Evolutionary conservation across 768 basidiomycete species (phyloP).

Genomic region (Pulveroboletus ravenelii): DNA sequence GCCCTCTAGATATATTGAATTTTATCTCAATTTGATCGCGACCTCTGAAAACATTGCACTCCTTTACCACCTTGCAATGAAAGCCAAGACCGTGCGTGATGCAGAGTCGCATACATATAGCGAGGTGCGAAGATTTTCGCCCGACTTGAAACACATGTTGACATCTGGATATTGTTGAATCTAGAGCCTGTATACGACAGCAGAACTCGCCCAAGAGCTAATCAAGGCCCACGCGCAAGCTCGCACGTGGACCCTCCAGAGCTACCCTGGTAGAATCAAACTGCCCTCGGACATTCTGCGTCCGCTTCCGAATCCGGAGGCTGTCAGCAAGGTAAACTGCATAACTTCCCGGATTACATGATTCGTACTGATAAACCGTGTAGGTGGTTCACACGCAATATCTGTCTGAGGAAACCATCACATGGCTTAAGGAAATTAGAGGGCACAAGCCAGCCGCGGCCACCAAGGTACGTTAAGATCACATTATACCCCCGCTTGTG

Average conservation of each 20-base stretch:
- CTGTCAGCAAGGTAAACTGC: conserved; percentile 52
- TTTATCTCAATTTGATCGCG: conserved; percentile 77
- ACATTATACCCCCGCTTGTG: neutral
- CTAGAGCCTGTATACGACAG: conserved; percentile 85
- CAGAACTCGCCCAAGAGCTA: conserved; percentile 86
- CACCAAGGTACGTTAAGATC: conserved; percentile 24
- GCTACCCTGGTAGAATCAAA: conserved; percentile 75
- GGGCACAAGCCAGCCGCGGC: conserved; percentile 33
- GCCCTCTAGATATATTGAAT: conserved; percentile 70
- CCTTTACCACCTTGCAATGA: conserved; percentile 75
- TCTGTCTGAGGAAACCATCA: conserved; percentile 53
- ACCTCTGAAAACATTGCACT: conserved; percentile 80
- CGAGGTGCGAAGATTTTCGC: conserved; percentile 45
- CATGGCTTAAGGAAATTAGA: conserved; percentile 52
- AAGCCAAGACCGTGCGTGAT: conserved; percentile 85
- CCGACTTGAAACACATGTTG: neutral
- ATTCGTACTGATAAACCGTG: neutral
- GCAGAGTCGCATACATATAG: conserved; percentile 59
- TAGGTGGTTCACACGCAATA: conserved; percentile 69
- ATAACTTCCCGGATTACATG: neutral
- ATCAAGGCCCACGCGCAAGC: conserved; percentile 61
- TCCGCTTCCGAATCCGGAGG: conserved; percentile 60
- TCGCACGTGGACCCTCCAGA: conserved; percentile 71
- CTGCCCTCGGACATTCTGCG: conserved; percentile 81
- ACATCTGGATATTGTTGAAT: neutral